Conservation (phyloP, 345 rosid species). For the Aquilaria malaccensis region DNA sequence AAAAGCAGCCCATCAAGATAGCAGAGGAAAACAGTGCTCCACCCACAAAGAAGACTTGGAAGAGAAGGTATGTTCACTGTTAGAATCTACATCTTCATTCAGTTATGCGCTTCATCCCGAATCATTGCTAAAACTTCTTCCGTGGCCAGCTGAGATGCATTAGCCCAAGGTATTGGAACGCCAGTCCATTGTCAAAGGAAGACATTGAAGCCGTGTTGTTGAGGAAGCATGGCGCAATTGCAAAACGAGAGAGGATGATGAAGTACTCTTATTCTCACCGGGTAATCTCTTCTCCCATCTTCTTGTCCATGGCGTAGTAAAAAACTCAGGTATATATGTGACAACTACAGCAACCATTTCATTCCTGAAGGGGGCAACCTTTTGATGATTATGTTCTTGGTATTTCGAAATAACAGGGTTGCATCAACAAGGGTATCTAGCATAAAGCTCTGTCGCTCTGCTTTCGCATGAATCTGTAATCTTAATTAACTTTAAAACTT, state of each 20-base stretch:
- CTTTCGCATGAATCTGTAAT: too few species aligned
- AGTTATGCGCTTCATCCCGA: neutral
- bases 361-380: conserved; percentile 1
- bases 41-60: conserved; percentile 26
- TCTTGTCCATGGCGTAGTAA: neutral
- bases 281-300: conserved; percentile 27
- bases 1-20: conserved; percentile 11
- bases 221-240: conserved; percentile 51
- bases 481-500: too few species aligned
- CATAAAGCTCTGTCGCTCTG: too few species aligned
- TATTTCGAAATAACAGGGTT: too few species aligned
- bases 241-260: conserved; percentile 67
- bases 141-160: conserved; percentile 30
- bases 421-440: too few species aligned
- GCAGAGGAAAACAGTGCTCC: conserved; percentile 22
- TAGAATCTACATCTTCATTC: neutral
- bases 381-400: conserved; percentile 3
- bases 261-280: conserved; percentile 72
- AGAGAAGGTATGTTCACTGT: conserved; percentile 27
- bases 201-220: conserved; percentile 51
- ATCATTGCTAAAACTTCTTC: conserved; percentile 4
- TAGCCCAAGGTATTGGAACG: conserved; percentile 51
- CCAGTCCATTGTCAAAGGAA: conserved; percentile 45
- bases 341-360: neutral
- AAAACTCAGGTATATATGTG: too few species aligned